phyloP scores from a whole-genome alignment of 768 basidiomycete species.

The Auricularia auricula-judae region DNA sequence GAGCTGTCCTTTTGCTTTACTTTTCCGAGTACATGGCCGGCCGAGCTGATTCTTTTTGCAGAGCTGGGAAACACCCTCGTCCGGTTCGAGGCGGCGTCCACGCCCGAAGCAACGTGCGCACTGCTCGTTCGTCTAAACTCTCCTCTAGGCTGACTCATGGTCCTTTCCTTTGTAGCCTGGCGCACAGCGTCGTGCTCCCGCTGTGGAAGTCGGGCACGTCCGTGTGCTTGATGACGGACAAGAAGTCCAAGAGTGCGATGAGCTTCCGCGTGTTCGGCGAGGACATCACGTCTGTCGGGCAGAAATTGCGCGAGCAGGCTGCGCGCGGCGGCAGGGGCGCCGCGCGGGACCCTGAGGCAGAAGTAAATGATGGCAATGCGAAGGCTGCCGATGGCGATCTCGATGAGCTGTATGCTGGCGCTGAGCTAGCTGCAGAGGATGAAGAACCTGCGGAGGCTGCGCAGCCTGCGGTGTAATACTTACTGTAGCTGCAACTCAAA shows the following conservation, averaged over 20 bases:
- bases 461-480: too few species aligned
- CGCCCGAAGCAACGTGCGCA: constrained; percentile 42
- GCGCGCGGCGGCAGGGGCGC: neutral
- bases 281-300: constrained; percentile 52
- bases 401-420: neutral
- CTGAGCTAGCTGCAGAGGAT: neutral
- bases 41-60: constrained; percentile 15
- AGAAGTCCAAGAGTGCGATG: constrained; percentile 89
- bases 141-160: neutral
- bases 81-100: constrained; percentile 47
- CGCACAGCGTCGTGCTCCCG: constrained; percentile 80
- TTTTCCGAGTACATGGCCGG: neutral
- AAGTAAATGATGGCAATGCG: neutral
- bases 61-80: constrained; percentile 66
- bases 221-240: constrained; percentile 87
- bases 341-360: neutral
- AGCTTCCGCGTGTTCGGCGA: constrained; percentile 75
- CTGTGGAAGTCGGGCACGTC: constrained; percentile 92
- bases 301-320: neutral
- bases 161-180: constrained; percentile 32
- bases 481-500: too few species aligned
- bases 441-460: neutral
- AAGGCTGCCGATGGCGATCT: neutral
- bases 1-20: neutral
- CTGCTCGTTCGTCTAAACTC: neutral